These are phyloP conservation scores for Dalechampia spathulata DNA, from an alignment of 441 rosid genomes.

Conservation along the genomic window DNA sequence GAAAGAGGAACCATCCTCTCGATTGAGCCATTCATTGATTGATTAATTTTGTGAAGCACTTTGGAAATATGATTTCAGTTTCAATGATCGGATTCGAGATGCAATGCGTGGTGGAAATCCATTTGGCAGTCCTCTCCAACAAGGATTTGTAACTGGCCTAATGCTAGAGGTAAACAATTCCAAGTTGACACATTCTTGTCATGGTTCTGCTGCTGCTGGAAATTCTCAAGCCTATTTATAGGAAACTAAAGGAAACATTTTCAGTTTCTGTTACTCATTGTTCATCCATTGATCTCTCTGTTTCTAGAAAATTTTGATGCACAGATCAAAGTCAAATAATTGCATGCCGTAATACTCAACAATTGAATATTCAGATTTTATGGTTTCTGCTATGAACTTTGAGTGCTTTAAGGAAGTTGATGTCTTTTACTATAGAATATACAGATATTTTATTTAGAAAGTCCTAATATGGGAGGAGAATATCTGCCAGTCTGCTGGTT, in stretches of 20 bases:
- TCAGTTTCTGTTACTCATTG: not conserved
- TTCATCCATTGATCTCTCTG: not conserved
- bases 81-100: constrained; percentile 96
- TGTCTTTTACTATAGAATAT: not conserved
- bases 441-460: not conserved
- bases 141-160: constrained; percentile 91
- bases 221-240: not conserved
- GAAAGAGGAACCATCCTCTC: constrained; percentile 13
- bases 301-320: constrained; percentile 7
- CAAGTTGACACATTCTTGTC: not conserved
- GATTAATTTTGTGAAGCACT: constrained; percentile 5
- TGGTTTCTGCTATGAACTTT: not conserved
- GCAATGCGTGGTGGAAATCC: constrained; percentile 99
- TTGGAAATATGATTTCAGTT: constrained; percentile 40
- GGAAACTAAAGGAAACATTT: not conserved
- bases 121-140: constrained; percentile 96
- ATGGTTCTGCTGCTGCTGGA: not conserved
- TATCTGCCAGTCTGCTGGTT: no score
- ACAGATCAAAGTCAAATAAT: not conserved
- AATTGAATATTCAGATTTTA: not conserved
- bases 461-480: not conserved
- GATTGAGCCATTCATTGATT: constrained; percentile 1
- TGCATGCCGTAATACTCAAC: not conserved
- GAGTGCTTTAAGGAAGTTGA: not conserved
- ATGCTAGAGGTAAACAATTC: constrained; percentile 56